phyloP scores from a whole-genome alignment of 148 eudicot genomes.

The Chenopodium quinoa region DNA sequence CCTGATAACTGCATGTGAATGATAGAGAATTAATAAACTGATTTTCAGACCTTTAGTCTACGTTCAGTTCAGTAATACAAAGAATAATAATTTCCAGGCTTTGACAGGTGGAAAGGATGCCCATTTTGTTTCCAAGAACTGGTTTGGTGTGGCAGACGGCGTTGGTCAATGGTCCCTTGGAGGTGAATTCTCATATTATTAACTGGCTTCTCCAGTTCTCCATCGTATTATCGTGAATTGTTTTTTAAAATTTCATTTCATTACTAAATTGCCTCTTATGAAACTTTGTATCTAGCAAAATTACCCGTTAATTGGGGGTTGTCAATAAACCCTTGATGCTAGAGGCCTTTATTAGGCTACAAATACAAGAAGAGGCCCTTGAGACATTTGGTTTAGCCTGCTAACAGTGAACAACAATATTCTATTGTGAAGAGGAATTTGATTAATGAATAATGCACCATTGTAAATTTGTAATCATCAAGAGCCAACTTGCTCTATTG shows the following conservation, averaged over 20 bases:
- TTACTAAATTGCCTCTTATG: background rate
- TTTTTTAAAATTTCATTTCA: background rate
- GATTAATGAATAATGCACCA: background rate
- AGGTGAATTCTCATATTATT: slow-evolving; percentile 43
- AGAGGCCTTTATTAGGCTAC: background rate
- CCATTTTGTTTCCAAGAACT: slow-evolving; percentile 53
- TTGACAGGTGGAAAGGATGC: slow-evolving; percentile 96
- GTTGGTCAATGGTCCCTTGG: slow-evolving; percentile 78
- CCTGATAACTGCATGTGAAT: background rate
- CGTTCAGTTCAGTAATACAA: slow-evolving; percentile 51
- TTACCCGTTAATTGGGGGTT: background rate
- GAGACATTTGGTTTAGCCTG: background rate
- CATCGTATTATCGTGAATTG: background rate
- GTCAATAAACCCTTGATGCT: background rate
- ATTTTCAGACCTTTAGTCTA: slow-evolving; percentile 8
- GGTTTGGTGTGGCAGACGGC: slow-evolving; percentile 93
- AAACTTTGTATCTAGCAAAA: background rate
- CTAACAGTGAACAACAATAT: background rate
- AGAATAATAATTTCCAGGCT: slow-evolving; percentile 84
- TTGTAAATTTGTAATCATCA: background rate
- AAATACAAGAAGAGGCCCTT: background rate
- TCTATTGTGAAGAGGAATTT: background rate
- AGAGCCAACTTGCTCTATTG: background rate
- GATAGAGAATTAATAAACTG: background rate
- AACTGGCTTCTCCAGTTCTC: too few species aligned